These are phyloP conservation scores for Colletotrichum siamense DNA, from an alignment of 2,329 filamentous ascomycete genomes.

Conservation along the genomic window DNA sequence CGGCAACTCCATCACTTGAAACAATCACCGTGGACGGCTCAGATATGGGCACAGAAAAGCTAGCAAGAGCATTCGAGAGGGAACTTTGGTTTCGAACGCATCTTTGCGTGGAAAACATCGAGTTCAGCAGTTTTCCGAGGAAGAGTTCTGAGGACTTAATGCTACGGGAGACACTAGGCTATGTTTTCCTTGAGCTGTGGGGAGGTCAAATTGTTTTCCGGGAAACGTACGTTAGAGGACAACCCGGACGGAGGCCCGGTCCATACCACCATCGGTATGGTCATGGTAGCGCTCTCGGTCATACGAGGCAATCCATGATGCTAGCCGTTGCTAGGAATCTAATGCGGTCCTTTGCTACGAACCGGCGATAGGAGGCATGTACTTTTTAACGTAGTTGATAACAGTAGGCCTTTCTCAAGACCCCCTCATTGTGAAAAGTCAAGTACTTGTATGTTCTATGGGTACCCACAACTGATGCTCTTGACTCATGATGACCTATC, in stretches of 20 bases:
- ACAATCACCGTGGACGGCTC: not conserved
- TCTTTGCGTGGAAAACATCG: not conserved
- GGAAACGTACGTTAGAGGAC: too few relatives aligned
- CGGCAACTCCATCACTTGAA: not conserved
- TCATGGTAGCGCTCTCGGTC: too few relatives aligned
- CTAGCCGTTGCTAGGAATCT: too few relatives aligned
- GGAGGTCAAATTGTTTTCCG: not conserved
- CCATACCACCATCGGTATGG: too few relatives aligned
- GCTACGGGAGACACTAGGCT: not conserved
- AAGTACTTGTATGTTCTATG: not conserved
- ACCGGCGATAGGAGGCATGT: too few relatives aligned
- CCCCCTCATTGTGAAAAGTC: too few relatives aligned
- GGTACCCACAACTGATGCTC: not conserved
- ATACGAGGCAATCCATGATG: too few relatives aligned
- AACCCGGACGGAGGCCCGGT: too few relatives aligned
- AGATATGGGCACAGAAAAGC: not conserved
- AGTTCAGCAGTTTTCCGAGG: not conserved
- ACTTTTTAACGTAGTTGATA: too few relatives aligned
- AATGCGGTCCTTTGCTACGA: too few relatives aligned
- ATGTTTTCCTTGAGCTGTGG: not conserved
- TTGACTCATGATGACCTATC: not conserved
- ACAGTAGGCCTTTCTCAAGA: too few relatives aligned
- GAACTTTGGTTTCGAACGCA: not conserved
- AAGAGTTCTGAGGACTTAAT: not conserved
- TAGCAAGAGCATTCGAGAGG: accelerated